Base-by-base conservation (phyloP, 1,139 yeast genomes). In the Protomyces macrosporus region DNA sequence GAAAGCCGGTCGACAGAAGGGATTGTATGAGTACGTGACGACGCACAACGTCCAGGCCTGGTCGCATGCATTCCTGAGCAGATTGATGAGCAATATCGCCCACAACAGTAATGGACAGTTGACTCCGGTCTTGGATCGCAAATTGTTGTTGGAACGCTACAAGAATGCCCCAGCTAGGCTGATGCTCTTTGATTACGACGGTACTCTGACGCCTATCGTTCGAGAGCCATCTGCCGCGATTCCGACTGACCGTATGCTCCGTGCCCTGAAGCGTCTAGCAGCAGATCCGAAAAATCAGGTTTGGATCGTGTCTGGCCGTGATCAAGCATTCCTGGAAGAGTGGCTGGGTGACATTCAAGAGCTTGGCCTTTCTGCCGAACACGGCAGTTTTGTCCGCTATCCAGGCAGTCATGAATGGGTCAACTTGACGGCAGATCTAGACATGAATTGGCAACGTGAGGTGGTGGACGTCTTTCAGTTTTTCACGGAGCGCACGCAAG, bases 181-280 rank as follows among this genome's bases (percentile, higher is more conserved):
- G 67, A 90, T 93, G 71, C 76, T 93, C 70, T 91, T 95, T 76
- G 99, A 93, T 75, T 93, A 93, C 73, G 99, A 93, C 74, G 99
- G 99, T 36, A 93, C 99, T 0, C 80, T 93, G 70, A 89, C 98
- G 0, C 98, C 98, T 6, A 93, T 93, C 72, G 98, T 93, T 3
- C 82, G 85, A 51, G 98, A 93, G 70, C 99, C 99, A 0, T 90
- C 95, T n/a, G 97, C 98, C 0, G 98, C 98, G 0, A 88, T 93
- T 57, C 99, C 99, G 1, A 85, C 96, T 0, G 84, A 86, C 7
- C 81, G 87, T 69, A 78, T 93, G 60, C 81, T 84, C 67, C 76
- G 78, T 14, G 83, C 87, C 6, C 76, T 95, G 66, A 79, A 82
- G 48, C 77, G 79, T 39, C 79, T 95, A 64, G 79, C 87, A 1